Base-by-base conservation (phyloP, 495 filamentous ascomycete genomes). In the Thozetella sp. region DNA sequence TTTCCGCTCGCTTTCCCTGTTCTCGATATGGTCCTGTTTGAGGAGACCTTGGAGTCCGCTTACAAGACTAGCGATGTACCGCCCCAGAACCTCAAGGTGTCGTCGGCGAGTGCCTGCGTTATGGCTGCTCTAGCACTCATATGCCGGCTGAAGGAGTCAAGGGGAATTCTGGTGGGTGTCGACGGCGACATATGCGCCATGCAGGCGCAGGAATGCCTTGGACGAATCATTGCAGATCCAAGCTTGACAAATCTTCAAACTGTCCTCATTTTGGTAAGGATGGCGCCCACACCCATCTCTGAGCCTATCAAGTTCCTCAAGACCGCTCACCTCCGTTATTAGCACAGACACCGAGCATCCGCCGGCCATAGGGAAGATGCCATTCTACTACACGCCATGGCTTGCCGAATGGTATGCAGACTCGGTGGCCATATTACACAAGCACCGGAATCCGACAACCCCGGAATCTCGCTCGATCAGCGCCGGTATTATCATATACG, bases 401-500 rank as follows among this genome's bases (percentile, higher is more conserved):
- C 58, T 13, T 55, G 25, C 13, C 51, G 51, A 2, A 60, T 48
- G 50, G 51, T 55, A 3, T 55, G 30, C 19, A 15, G 24, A 22
- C 58, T 60, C 3, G 40, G 52, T 15, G 58, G 58, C 15, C 58
- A 60, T 26, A 46, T 24, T 3, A 13, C 54, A n/a, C 26, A 55
- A 15, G 17, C 37, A 46, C 1, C 26, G 53, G 22, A 27, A 23
- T 34, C 15, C 9, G 19, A 20, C 11, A 19, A 26, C 11, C 6
- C 15, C 25, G 19, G 27, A 15, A 13, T 10, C 4, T 30, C 58
- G 2, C 46, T 25, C 23, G 19, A 20, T 11, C 25, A 45, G 51
- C 30, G 27, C 10, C 51, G 45, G 22, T 22, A 13, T 3, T 2
- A 55, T 15, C 73, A 76, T 61, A 26, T 70, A 3, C 72, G 73